Evolutionary conservation across 129 eudicot species (phyloP).

Genomic region (Artemisia argyi): DNA sequence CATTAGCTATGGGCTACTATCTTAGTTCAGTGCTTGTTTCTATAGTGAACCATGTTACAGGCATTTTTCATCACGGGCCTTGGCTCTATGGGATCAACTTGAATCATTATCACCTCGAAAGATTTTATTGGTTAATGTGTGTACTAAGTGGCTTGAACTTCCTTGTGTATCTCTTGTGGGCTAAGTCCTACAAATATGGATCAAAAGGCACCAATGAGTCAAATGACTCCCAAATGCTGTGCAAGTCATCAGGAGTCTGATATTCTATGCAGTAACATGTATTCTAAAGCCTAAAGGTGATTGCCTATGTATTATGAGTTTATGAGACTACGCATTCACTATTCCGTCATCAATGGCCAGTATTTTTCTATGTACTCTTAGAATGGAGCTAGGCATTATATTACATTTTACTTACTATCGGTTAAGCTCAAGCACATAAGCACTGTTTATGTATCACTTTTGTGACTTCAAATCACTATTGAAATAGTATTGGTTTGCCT

Average conservation of each 20-base stretch:
- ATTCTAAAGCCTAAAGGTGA: constrained; percentile 10
- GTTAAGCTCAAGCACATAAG: not conserved
- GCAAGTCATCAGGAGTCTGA: constrained; percentile 41
- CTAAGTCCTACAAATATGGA: constrained; percentile 59
- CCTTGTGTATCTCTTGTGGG: constrained; percentile 72
- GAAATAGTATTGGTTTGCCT: no score
- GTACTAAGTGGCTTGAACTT: constrained; percentile 71
- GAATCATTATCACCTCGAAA: constrained; percentile 74
- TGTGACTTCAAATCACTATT: no score
- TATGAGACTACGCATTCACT: constrained; percentile 6
- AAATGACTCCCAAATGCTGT: constrained; percentile 35
- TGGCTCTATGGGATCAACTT: constrained; percentile 84
- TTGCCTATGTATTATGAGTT: constrained; percentile 8
- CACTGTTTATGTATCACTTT: not conserved
- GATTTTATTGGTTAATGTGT: constrained; percentile 88
- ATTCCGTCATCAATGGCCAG: constrained; percentile 13
- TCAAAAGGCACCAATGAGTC: constrained; percentile 24
- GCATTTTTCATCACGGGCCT: constrained; percentile 51
- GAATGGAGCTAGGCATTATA: constrained; percentile 2
- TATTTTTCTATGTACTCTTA: constrained; percentile 17
- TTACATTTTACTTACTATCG: not conserved
- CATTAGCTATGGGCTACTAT: constrained; percentile 87
- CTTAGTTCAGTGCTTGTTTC: constrained; percentile 77
- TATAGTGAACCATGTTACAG: constrained; percentile 53
- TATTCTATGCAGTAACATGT: constrained; percentile 11